A percentile compares a stretch with the other conserved stretches of the same genome.
Conservation (phyloP, 169 alveolate species). For the Eimeria zaria region DNA sequence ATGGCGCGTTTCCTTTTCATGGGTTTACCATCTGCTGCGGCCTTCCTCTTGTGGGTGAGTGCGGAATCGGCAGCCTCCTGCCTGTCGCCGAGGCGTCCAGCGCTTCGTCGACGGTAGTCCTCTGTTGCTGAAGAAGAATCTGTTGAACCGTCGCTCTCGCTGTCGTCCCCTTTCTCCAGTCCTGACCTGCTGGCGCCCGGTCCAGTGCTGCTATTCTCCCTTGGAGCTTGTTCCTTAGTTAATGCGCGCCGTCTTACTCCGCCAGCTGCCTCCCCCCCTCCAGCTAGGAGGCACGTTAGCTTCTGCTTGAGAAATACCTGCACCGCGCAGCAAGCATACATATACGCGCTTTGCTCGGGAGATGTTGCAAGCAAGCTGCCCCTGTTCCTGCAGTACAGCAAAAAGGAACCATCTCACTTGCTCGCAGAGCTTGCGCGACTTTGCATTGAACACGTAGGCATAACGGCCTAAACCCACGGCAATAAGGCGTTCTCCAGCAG, state of each 20-base stretch:
- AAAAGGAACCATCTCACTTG: constrained; percentile 17
- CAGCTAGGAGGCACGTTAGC: constrained; percentile 48
- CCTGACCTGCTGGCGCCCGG: constrained; percentile 28
- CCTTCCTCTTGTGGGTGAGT: neutral
- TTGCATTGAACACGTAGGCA: constrained; percentile 39
- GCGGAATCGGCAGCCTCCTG: neutral
- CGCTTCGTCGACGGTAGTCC: neutral
- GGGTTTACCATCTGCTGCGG: neutral
- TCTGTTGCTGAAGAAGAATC: neutral
- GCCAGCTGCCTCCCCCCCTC: constrained; percentile 48
- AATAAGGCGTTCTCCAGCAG: constrained; percentile 31
- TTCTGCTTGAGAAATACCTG: constrained; percentile 81
- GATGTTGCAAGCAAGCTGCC: neutral
- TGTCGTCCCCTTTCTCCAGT: neutral
- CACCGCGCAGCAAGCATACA: neutral
- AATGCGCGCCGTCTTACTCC: neutral
- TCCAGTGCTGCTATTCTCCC: neutral
- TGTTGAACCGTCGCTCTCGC: neutral
- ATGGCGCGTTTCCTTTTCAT: neutral
- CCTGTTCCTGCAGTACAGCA: neutral
- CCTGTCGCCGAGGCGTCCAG: neutral
- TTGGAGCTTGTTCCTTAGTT: neutral
- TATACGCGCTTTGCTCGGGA: neutral
- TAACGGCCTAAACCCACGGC: constrained; percentile 82
- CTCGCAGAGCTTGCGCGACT: constrained; percentile 63